phyloP scores from a whole-genome alignment of 2,329 filamentous ascomycete genomes.

The Aureobasidium lini region DNA sequence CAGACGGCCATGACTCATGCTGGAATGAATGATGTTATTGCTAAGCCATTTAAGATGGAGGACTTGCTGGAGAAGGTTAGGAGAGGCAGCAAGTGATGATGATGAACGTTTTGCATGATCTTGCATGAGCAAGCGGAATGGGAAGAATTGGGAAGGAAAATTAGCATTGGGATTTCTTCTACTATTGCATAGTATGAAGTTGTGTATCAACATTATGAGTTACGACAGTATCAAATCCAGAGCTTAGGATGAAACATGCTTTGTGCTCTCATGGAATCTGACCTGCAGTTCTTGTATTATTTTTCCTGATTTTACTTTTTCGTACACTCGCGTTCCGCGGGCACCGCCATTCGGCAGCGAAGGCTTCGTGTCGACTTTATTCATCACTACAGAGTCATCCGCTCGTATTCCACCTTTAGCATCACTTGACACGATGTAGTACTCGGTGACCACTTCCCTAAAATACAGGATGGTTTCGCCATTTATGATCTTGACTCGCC shows the following conservation, averaged over 20 bases:
- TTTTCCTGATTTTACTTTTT: not conserved
- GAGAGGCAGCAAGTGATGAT: not conserved
- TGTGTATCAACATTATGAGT: not conserved
- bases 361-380: not conserved
- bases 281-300: not conserved
- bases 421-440: not conserved
- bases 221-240: not conserved
- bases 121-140: not conserved
- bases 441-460: not conserved
- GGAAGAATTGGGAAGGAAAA: not conserved
- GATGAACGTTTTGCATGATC: not conserved
- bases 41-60: conserved; percentile 28
- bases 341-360: not conserved
- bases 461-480: not conserved
- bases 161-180: not conserved
- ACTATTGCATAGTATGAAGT: not conserved
- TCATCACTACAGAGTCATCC: too few relatives aligned
- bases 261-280: too few relatives aligned
- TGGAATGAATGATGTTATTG: conserved; percentile 28
- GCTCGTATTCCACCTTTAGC: too few relatives aligned
- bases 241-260: not conserved
- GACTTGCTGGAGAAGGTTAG: conserved; percentile 21
- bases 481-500: not conserved
- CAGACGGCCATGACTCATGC: conserved; percentile 24
- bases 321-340: not conserved